These are phyloP conservation scores for Neonectria faginata DNA, from an alignment of 2,329 filamentous ascomycete species.

Conservation along the genomic window DNA sequence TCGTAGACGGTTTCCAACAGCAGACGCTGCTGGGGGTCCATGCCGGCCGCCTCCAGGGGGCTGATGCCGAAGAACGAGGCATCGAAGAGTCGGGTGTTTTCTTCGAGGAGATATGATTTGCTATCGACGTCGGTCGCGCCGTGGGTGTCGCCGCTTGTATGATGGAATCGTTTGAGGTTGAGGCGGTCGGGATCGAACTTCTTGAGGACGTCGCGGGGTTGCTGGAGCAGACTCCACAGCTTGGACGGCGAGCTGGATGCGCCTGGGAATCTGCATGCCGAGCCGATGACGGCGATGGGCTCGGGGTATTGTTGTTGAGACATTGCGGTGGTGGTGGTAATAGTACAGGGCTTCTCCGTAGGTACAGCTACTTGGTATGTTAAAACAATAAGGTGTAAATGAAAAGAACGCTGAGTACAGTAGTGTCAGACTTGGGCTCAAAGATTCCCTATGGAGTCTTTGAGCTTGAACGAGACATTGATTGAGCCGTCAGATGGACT, in stretches of 20 bases:
- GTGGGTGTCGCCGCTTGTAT: slow-evolving; percentile 9
- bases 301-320: slow-evolving; percentile 18
- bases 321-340: slow-evolving; percentile 9
- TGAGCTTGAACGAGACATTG: slow-evolving; percentile 16
- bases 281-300: slow-evolving; percentile 12
- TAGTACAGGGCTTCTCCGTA: slow-evolving; percentile 12
- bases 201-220: slow-evolving; percentile 13
- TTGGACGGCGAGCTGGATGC: slow-evolving; percentile 14
- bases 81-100: slow-evolving; percentile 51
- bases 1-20: slow-evolving; percentile 57
- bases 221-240: slow-evolving; percentile 9
- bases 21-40: slow-evolving; percentile 58
- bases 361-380: slow-evolving; percentile 2
- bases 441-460: slow-evolving; percentile 15
- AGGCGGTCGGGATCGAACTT: slow-evolving; percentile 13
- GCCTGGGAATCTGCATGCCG: slow-evolving; percentile 14
- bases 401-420: neutral
- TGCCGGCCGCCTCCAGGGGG: slow-evolving; percentile 50
- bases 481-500: neutral
- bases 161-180: slow-evolving; percentile 12
- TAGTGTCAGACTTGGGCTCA: slow-evolving; percentile 10
- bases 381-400: slow-evolving; percentile 9
- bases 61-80: slow-evolving; percentile 54
- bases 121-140: slow-evolving; percentile 48
- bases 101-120: slow-evolving; percentile 46